Percentiles rank a stretch among this genome's conserved stretches.
Conservation (phyloP, 2,329 filamentous ascomycete genomes). For the Aspergillus sp. region DNA sequence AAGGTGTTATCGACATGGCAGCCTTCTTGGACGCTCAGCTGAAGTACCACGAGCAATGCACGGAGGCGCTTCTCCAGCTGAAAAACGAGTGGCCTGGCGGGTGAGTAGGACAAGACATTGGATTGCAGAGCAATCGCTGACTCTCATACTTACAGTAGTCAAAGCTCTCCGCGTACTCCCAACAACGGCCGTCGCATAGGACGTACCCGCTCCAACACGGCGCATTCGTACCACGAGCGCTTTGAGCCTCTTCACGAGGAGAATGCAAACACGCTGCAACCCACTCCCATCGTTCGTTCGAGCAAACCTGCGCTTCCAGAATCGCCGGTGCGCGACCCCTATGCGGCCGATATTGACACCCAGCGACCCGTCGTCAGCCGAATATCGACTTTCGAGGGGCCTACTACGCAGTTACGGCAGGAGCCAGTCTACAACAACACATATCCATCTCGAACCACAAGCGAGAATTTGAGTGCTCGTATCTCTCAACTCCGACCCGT, state of each 20-base stretch:
- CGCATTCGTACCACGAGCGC: slow-evolving; percentile 56
- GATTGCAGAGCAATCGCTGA: slow-evolving; percentile 8
- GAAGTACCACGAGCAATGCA: slow-evolving; percentile 82
- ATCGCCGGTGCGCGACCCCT: slow-evolving; percentile 35
- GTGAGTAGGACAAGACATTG: background rate
- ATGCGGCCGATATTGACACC: slow-evolving; percentile 35
- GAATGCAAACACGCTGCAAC: slow-evolving; percentile 40
- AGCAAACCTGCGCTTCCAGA: slow-evolving; percentile 27
- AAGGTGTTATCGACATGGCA: slow-evolving; percentile 72
- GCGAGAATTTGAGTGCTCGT: slow-evolving; percentile 47
- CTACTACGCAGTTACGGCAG: slow-evolving; percentile 46
- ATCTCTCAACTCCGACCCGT: slow-evolving; percentile 41
- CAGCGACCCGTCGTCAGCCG: slow-evolving; percentile 46
- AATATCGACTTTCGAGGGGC: slow-evolving; percentile 54
- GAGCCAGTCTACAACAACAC: slow-evolving; percentile 46
- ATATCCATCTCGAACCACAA: slow-evolving; percentile 47
- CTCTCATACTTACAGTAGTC: slow-evolving; percentile 9
- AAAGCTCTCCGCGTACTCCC: slow-evolving; percentile 19
- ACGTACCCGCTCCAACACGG: slow-evolving; percentile 57
- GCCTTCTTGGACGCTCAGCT: slow-evolving; percentile 83
- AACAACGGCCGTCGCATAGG: slow-evolving; percentile 36
- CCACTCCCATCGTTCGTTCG: slow-evolving; percentile 50
- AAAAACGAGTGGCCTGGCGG: slow-evolving; percentile 59
- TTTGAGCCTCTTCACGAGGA: slow-evolving; percentile 54
- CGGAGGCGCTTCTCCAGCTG: slow-evolving; percentile 68